Evolutionary conservation across 169 alveolate species (phyloP).

Genomic region (Babesia gibsoni): DNA sequence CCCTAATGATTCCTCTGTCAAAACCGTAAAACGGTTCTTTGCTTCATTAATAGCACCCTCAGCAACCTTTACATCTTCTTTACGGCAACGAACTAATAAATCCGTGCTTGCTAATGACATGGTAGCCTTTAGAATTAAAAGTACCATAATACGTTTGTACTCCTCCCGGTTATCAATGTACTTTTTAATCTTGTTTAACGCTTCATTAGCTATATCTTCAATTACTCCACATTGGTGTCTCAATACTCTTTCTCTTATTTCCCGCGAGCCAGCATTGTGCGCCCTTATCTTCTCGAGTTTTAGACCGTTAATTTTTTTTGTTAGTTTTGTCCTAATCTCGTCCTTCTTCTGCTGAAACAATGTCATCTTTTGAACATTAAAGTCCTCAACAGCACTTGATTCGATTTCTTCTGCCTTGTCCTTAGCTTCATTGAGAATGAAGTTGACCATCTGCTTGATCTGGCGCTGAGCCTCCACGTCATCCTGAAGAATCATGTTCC

Average conservation of each 20-base stretch:
- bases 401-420: slow-evolving; percentile 92
- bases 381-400: slow-evolving; percentile 89
- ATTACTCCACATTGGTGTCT: slow-evolving; percentile 81
- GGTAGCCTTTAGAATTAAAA: slow-evolving; percentile 78
- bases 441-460: slow-evolving; percentile 90
- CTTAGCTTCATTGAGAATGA: slow-evolving; percentile 90
- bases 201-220: slow-evolving; percentile 69
- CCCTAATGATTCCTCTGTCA: slow-evolving; percentile 72
- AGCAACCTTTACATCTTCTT: slow-evolving; percentile 79
- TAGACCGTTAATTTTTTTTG: slow-evolving; percentile 72
- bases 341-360: slow-evolving; percentile 88
- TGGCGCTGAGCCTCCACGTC: slow-evolving; percentile 90
- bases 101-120: slow-evolving; percentile 76
- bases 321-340: slow-evolving; percentile 79
- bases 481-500: slow-evolving; percentile 68
- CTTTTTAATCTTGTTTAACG: slow-evolving; percentile 76
- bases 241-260: slow-evolving; percentile 83
- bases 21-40: slow-evolving; percentile 66
- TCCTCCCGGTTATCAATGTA: slow-evolving; percentile 64
- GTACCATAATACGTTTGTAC: slow-evolving; percentile 70
- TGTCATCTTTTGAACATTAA: slow-evolving; percentile 87
- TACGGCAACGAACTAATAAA: slow-evolving; percentile 83
- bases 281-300: slow-evolving; percentile 80
- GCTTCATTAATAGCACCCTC: slow-evolving; percentile 79
- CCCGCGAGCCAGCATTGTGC: slow-evolving; percentile 84